Base-by-base conservation (phyloP, 805 yeast genomes). In the Hemisphaericaspora nanyangensis region DNA sequence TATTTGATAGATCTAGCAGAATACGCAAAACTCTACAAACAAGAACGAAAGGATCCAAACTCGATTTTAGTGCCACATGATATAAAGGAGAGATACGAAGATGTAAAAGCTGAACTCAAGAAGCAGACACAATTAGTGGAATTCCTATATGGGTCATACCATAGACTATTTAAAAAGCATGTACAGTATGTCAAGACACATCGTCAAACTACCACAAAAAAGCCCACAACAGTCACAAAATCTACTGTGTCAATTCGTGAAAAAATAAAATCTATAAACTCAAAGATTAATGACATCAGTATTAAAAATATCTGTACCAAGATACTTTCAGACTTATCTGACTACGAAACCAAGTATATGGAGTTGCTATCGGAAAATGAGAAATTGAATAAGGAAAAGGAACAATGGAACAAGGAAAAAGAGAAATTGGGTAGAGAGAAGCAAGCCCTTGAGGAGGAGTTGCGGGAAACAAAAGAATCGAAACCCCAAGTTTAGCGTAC, bases 121-220 rank as follows among this genome's bases (percentile, higher is more conserved):
- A 47, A 47, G 3, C 70, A 66, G 39, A 44, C 63, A 19, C 47
- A 45, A 18, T 55, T 48, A 17, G 52, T 56, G 15, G 57, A 55
- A 41, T 39, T 39, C 4, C 54, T 65, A 35, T 62, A 61, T 41
- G 48, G 59, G 33, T 58, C 60, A 7, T 66, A 65, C 44, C 47
- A 58, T 27, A 51, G 50, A 41, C 45, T 65, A 13, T 53, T 58
- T 20, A 37, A 52, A 26, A 61, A 61, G 40, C 63, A 64, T 39
- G 45, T 55, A 12, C 44, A 45, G 13, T 43, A 59, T 17, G 13
- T 19, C 6, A 33, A 33, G 12, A 6, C 19, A 33, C 53, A 48
- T 34, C 7, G 7, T n/a, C 4, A 5, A 20, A 5, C 13, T 13
- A 2, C 29, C 12, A 13, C 11, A 12, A 7, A 3, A 32, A 22